These are phyloP conservation scores for Xylaria polymorpha DNA, from an alignment of 2,329 filamentous ascomycete genomes.

Conservation along the genomic window DNA sequence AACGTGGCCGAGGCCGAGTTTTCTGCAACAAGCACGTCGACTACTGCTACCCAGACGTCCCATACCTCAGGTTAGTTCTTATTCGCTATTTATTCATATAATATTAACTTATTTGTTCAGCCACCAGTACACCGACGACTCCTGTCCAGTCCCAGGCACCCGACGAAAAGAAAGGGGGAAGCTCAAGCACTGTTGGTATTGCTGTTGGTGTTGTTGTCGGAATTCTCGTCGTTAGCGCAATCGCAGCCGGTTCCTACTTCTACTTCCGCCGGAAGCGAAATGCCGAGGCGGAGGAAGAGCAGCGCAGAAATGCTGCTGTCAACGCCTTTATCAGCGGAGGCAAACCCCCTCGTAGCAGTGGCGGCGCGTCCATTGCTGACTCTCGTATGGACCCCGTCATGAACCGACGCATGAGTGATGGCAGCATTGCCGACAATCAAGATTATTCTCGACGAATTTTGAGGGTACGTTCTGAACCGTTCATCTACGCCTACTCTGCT, in stretches of 20 bases:
- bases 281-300: constrained; percentile 83
- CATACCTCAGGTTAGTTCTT: constrained; percentile 23
- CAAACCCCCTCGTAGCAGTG: constrained; percentile 71
- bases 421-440: constrained; percentile 96
- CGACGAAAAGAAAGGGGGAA: constrained; percentile 35
- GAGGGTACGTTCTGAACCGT: constrained; percentile 72
- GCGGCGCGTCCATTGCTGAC: constrained; percentile 79
- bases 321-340: constrained; percentile 77
- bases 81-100: neutral
- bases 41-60: constrained; percentile 30
- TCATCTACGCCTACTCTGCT: neutral
- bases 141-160: constrained; percentile 42
- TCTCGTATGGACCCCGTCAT: constrained; percentile 88
- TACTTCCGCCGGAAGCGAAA: constrained; percentile 81
- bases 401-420: constrained; percentile 87
- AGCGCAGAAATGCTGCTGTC: constrained; percentile 82
- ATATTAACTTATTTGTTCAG: constrained; percentile 15
- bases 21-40: constrained; percentile 38
- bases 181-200: constrained; percentile 75
- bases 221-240: constrained; percentile 74
- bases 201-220: constrained; percentile 90
- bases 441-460: constrained; percentile 97
- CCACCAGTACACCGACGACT: constrained; percentile 35
- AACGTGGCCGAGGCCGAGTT: constrained; percentile 52
- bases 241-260: constrained; percentile 77